phyloP scores from a whole-genome alignment of 1,284 basidiomycete species.

The Fomes fomentarius region DNA sequence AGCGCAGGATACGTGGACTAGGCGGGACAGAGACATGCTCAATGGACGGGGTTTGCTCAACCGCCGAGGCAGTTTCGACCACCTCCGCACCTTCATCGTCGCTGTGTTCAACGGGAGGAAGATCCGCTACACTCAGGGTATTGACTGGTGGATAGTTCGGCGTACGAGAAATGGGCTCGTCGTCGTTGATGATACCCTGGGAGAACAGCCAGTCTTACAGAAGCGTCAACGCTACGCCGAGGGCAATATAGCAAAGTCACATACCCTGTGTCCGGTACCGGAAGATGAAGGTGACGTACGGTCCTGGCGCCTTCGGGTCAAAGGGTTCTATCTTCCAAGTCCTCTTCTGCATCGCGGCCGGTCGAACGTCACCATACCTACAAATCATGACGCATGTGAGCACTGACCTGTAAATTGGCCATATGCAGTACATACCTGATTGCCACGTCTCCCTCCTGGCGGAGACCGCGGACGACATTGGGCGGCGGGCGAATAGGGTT shows the following conservation, averaged over 20 bases:
- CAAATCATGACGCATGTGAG: constrained; percentile 2
- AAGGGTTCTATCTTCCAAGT: constrained; percentile 58
- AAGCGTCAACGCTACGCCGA: not conserved
- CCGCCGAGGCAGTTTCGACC: not conserved
- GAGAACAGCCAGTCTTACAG: constrained; percentile 30
- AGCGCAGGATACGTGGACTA: not conserved
- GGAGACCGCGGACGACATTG: constrained; percentile 20
- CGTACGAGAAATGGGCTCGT: constrained; percentile 4
- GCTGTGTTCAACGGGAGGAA: constrained; percentile 4
- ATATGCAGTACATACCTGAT: constrained; percentile 13
- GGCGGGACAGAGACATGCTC: no score
- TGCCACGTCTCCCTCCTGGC: constrained; percentile 22
- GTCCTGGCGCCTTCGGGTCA: constrained; percentile 39
- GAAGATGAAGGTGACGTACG: constrained; percentile 62
- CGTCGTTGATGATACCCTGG: constrained; percentile 28
- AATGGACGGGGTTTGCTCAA: not conserved
- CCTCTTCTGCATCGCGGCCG: constrained; percentile 15
- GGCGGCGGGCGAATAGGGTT: constrained; percentile 25
- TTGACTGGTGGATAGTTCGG: not conserved
- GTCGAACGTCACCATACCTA: constrained; percentile 17
- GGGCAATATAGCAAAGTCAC: not conserved
- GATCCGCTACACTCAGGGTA: not conserved
- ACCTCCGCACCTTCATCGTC: not conserved
- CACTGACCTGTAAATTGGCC: no score
- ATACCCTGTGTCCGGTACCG: constrained; percentile 56